A percentile compares a stretch with the other conserved stretches of the same genome.
These are phyloP conservation scores for Penicillium carneum DNA, from an alignment of 2,329 filamentous ascomycete genomes.

Conservation along the genomic window DNA sequence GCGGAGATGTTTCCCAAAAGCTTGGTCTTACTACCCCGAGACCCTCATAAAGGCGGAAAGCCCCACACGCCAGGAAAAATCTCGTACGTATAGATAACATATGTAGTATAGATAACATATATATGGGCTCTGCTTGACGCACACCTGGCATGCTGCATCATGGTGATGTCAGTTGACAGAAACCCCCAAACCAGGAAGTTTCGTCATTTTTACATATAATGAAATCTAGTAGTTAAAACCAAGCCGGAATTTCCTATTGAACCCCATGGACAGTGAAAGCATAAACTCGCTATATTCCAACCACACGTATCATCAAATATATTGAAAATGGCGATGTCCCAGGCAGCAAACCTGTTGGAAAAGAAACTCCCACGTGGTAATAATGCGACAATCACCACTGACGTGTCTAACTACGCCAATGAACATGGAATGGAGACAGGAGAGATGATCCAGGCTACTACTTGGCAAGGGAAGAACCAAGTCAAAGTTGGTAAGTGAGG, in stretches of 20 bases:
- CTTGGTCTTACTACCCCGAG: too few species aligned
- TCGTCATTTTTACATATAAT: neutral
- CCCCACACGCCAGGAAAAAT: too few species aligned
- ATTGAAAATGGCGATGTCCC: constrained; percentile 63
- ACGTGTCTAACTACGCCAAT: constrained; percentile 72
- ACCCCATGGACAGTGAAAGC: neutral
- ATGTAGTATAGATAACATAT: too few species aligned
- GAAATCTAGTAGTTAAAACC: neutral
- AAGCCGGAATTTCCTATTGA: neutral
- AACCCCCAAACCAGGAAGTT: constrained; percentile 8
- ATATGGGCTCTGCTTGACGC: neutral
- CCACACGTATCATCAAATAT: neutral
- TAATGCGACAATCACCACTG: constrained; percentile 70
- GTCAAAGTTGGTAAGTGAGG: constrained; percentile 67
- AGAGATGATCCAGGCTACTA: constrained; percentile 78
- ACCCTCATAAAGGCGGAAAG: too few species aligned
- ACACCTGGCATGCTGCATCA: neutral
- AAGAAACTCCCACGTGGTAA: constrained; percentile 67
- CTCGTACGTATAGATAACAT: too few species aligned
- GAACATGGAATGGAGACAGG: constrained; percentile 59
- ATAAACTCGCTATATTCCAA: neutral
- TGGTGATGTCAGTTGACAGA: constrained; percentile 6
- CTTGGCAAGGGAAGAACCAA: constrained; percentile 82
- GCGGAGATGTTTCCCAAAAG: too few species aligned
- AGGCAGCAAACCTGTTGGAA: constrained; percentile 73